Evolutionary conservation across 2,329 filamentous ascomycete species (phyloP), one percentile per base, ranked within the genome.

Genomic region (Alternaria arborescens): DNA sequence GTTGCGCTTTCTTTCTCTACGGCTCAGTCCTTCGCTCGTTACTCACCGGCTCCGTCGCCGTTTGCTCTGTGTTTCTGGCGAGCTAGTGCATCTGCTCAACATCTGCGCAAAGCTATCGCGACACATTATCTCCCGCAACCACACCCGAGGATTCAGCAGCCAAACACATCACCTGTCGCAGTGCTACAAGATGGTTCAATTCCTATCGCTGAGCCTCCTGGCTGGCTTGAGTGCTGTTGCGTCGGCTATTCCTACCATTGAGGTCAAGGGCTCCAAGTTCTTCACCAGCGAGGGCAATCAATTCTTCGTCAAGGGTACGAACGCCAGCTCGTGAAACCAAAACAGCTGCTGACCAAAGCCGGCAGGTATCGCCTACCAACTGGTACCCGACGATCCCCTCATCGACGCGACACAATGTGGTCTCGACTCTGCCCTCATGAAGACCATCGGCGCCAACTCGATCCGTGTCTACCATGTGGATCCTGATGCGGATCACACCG

Each of bases 401-500:
- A 81, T 91, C 68, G 86, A 95, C 75, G 85, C 86, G 41, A 86
- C 86, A 48, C 93, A 97, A 82, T 96, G 92, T 82, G 78, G 85
- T 70, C 87, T 88, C 68, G 93, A 97, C 81, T 89, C 89, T 42
- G 77, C 82, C 16, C 84, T 94, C 73, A 96, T 97, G 91, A 86
- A 91, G 77, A 87, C 88, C 18, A 83, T 97, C 55, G 92, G 92
- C 64, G 87, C 91, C 75, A 97, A 97, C 77, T 85, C 90, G 30
- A 93, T 97, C 72, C 91, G 93, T 58, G 91, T 95, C 60, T 97
- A 97, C 79, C 92, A 97, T 74, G 92, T 97, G 62, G 89, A 96
- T 71, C 82, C 91, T 2, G 77, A 80, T 3, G 87, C 81, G 32
- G 82, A 94, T 75, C 94, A 97, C 78, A 84, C 86, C 59, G 89